phyloP scores from a whole-genome alignment of 305 asterid genomes.

The Fraxinus baroniana region DNA sequence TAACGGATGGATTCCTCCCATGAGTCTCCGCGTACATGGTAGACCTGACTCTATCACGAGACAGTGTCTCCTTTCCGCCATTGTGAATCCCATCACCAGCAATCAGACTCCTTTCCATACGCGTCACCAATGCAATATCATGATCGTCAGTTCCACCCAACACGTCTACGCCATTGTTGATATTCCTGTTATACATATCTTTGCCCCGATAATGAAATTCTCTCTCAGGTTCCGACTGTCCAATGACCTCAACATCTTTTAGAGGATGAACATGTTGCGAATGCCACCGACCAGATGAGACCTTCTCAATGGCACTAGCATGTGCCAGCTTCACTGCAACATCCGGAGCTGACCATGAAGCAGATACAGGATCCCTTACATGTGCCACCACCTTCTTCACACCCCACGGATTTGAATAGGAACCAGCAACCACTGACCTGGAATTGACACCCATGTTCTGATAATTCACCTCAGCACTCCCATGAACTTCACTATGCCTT shows the following conservation, averaged over 20 bases:
- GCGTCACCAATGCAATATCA: conserved; percentile 38
- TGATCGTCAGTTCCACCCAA: conserved; percentile 33
- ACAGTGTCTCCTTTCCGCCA: conserved; percentile 39
- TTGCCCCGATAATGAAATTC: conserved; percentile 37
- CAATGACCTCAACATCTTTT: conserved; percentile 48
- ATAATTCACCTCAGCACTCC: conserved; percentile 41
- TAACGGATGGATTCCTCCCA: conserved; percentile 39
- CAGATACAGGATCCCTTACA: conserved; percentile 54
- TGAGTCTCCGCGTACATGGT: conserved; percentile 37
- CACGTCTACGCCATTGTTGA: conserved; percentile 36
- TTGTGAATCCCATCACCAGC: conserved; percentile 46
- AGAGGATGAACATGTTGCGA: conserved; percentile 51
- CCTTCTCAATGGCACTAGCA: conserved; percentile 93
- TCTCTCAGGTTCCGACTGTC: conserved; percentile 37
- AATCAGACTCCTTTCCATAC: conserved; percentile 50
- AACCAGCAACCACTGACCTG: conserved; percentile 48
- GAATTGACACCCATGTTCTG: conserved; percentile 42
- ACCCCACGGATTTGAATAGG: conserved; percentile 86
- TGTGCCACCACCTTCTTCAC: conserved; percentile 54
- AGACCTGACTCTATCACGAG: conserved; percentile 46
- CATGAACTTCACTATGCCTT: conserved; percentile 53
- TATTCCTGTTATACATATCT: conserved; percentile 24
- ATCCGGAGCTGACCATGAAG: conserved; percentile 73
- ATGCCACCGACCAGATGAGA: conserved; percentile 90
- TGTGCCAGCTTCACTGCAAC: conserved; percentile 75